phyloP scores from a whole-genome alignment of 768 basidiomycete genomes.

The Hygrophorus pudorinus region DNA sequence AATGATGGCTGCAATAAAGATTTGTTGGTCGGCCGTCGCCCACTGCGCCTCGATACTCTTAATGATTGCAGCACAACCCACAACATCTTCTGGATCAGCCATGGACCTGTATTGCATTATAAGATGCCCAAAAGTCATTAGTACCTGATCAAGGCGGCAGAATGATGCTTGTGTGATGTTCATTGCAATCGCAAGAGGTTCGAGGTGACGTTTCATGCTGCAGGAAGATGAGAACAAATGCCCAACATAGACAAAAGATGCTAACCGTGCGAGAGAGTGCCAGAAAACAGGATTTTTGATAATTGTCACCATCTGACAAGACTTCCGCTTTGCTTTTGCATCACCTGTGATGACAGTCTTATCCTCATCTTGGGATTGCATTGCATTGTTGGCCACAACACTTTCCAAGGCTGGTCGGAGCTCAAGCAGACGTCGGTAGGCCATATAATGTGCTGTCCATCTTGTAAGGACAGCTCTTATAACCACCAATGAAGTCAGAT shows the following conservation, averaged over 20 bases:
- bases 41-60: slow-evolving; percentile 17
- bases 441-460: slow-evolving; percentile 27
- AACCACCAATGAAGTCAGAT: slow-evolving; percentile 12
- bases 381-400: slow-evolving; percentile 14
- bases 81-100: slow-evolving; percentile 11
- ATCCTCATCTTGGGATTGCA: slow-evolving; percentile 5
- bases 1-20: slow-evolving; percentile 14
- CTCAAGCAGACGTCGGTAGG: slow-evolving; percentile 22
- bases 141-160: slow-evolving; percentile 21
- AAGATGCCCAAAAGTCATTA: slow-evolving; percentile 21
- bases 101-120: slow-evolving; percentile 9
- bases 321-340: slow-evolving; percentile 14
- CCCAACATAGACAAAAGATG: slow-evolving; percentile 1
- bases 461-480: slow-evolving; percentile 24
- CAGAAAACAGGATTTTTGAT: slow-evolving; percentile 22
- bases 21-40: slow-evolving; percentile 16
- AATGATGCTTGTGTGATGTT: slow-evolving; percentile 20
- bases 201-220: slow-evolving; percentile 20
- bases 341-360: slow-evolving; percentile 15
- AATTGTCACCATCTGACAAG: slow-evolving; percentile 17
- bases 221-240: slow-evolving; percentile 3
- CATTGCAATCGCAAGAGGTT: slow-evolving; percentile 21
- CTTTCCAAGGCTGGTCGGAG: slow-evolving; percentile 11
- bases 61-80: slow-evolving; percentile 14
- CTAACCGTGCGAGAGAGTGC: slow-evolving; percentile 19